Percentiles rank a stretch among this genome's conserved stretches.
Evolutionary conservation across 805 yeast species (phyloP).

Genomic region (Zygotorulaspora florentina): DNA sequence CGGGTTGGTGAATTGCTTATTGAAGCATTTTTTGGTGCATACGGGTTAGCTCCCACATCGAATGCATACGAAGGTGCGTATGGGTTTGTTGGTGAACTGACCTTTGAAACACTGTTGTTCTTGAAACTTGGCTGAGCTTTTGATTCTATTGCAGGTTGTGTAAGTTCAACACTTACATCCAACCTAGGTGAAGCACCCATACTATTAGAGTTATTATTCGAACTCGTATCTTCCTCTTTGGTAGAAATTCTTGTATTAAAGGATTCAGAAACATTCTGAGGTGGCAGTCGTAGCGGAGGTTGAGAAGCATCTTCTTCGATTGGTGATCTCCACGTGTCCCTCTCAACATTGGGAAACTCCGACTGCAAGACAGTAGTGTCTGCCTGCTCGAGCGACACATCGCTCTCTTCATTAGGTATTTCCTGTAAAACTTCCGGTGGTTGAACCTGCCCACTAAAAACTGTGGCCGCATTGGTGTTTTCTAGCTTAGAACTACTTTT

Average conservation of each 20-base stretch:
- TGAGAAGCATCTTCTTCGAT: not conserved
- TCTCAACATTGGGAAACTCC: not conserved
- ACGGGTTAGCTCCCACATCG: slow-evolving; percentile 2
- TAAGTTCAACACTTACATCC: too few species aligned
- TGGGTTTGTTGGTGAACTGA: not conserved
- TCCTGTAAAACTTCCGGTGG: slow-evolving; percentile 1
- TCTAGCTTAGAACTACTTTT: too few species aligned
- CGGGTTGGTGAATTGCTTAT: slow-evolving; percentile 6
- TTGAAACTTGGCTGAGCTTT: not conserved
- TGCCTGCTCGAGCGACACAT: slow-evolving; percentile 1
- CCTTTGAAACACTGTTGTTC: not conserved
- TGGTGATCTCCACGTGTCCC: not conserved
- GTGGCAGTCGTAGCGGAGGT: too few species aligned
- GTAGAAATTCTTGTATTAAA: too few species aligned
- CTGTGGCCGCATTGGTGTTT: not conserved
- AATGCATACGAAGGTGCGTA: not conserved
- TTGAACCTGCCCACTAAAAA: not conserved
- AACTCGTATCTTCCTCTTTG: too few species aligned
- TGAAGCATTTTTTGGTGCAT: slow-evolving; percentile 4
- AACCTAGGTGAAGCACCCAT: too few species aligned
- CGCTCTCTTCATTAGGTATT: slow-evolving; percentile 4
- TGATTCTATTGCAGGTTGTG: not conserved
- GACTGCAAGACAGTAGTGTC: slow-evolving; percentile 2
- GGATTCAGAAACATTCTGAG: too few species aligned
- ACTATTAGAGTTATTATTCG: too few species aligned